These are phyloP conservation scores for Fusarium agapanthi DNA, from an alignment of 2,329 filamentous ascomycete species.

Conservation along the genomic window DNA sequence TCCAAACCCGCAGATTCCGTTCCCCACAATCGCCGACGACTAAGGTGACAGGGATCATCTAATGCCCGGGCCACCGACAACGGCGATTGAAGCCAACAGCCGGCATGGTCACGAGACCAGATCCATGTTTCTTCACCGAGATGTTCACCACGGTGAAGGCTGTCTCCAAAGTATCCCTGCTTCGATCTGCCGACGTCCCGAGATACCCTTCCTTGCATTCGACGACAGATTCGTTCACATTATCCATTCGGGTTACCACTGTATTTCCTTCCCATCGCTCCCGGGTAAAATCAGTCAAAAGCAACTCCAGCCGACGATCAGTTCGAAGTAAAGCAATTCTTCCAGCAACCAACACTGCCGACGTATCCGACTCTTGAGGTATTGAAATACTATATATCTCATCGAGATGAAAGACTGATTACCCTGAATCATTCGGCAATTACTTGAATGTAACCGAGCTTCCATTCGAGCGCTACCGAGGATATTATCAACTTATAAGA, in stretches of 20 bases:
- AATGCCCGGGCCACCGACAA: conserved; percentile 10
- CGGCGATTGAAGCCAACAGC: conserved; percentile 1
- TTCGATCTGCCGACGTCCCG: conserved; percentile 26
- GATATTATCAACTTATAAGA: neutral
- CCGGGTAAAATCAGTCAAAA: conserved; percentile 9
- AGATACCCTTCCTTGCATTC: conserved; percentile 19
- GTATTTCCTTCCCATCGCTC: conserved; percentile 3
- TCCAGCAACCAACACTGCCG: neutral
- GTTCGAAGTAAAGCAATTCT: neutral
- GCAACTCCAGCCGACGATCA: neutral
- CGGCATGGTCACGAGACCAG: conserved; percentile 14
- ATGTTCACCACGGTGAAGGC: conserved; percentile 22
- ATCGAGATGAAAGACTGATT: neutral
- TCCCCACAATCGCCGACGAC: conserved; percentile 8
- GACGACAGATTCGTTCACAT: conserved; percentile 1
- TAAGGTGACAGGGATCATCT: conserved; percentile 20
- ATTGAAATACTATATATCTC: neutral
- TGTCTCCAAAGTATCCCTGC: neutral
- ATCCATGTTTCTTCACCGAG: neutral
- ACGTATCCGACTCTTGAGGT: neutral
- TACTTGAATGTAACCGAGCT: conserved; percentile 14
- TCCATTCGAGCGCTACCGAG: conserved; percentile 34
- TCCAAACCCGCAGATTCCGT: neutral
- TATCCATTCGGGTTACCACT: conserved; percentile 2
- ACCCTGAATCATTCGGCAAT: neutral